Evolutionary conservation across 1,284 basidiomycete species (phyloP).

Genomic region (Ustilago bromivora): DNA sequence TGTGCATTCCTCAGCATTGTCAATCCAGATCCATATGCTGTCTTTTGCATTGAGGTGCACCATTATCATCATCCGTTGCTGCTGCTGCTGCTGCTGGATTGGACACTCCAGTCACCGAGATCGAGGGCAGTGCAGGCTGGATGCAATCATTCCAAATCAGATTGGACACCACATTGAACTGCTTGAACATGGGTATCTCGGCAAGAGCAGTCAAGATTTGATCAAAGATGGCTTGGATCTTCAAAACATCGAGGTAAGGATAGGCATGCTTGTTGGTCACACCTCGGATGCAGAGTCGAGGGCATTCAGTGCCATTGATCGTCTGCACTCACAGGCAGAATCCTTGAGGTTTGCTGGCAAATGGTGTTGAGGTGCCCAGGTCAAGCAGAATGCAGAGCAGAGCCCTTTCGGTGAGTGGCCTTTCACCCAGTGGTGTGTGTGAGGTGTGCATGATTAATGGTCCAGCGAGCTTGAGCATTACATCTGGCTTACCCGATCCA

Average conservation of each 20-base stretch:
- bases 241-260: constrained; percentile 13
- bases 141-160: no score
- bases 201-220: background rate
- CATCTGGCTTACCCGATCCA: background rate
- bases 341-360: background rate
- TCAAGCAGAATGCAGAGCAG: constrained; percentile 15
- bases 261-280: constrained; percentile 4
- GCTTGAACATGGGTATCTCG: no score
- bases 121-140: no score
- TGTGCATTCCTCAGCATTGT: no score
- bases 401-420: constrained; percentile 10
- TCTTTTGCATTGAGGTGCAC: no score
- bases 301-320: constrained; percentile 7
- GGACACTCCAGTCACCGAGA: no score
- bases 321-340: background rate
- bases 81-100: no score
- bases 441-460: background rate
- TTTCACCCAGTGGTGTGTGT: background rate
- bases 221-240: background rate
- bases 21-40: no score
- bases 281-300: constrained; percentile 16
- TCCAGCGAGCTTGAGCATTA: constrained; percentile 5
- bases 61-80: no score
- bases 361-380: constrained; percentile 10
- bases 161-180: no score